These are phyloP conservation scores for Fusarium proliferatum DNA, from an alignment of 2,329 filamentous ascomycete genomes.

Conservation along the genomic window DNA sequence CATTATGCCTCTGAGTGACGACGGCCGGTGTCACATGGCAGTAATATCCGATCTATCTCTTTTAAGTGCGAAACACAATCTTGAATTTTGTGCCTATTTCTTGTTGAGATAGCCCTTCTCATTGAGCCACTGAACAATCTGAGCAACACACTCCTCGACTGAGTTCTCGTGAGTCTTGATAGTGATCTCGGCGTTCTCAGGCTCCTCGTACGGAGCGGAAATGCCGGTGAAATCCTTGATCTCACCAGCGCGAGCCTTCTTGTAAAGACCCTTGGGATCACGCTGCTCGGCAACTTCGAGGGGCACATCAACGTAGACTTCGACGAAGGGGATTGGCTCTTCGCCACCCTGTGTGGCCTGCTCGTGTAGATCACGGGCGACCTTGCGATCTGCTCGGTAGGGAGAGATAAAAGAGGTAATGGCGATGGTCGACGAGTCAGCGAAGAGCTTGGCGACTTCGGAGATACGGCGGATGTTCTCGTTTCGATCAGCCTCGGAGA, in stretches of 20 bases:
- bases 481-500: conserved; percentile 90
- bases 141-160: conserved; percentile 87
- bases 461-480: conserved; percentile 98
- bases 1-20: conserved; percentile 38
- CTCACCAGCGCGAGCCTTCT: conserved; percentile 91
- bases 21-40: conserved; percentile 40
- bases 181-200: conserved; percentile 84
- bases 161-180: conserved; percentile 84
- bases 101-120: conserved; percentile 66
- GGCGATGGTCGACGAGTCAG: conserved; percentile 86
- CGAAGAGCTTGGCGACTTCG: conserved; percentile 97
- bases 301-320: conserved; percentile 93
- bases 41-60: conserved; percentile 44
- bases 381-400: conserved; percentile 85
- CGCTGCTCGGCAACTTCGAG: conserved; percentile 93
- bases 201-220: conserved; percentile 93
- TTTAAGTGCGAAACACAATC: conserved; percentile 23
- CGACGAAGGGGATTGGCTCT: conserved; percentile 85
- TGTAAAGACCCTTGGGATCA: conserved; percentile 97
- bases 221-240: conserved; percentile 99
- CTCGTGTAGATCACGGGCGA: conserved; percentile 83
- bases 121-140: conserved; percentile 84
- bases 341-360: conserved; percentile 63
- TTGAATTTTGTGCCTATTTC: conserved; percentile 33
- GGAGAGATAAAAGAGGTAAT: conserved; percentile 98